Percentiles rank a stretch among this genome's conserved stretches.
Conservation (phyloP, 495 filamentous ascomycete species). For the Penicillium ucsense region DNA sequence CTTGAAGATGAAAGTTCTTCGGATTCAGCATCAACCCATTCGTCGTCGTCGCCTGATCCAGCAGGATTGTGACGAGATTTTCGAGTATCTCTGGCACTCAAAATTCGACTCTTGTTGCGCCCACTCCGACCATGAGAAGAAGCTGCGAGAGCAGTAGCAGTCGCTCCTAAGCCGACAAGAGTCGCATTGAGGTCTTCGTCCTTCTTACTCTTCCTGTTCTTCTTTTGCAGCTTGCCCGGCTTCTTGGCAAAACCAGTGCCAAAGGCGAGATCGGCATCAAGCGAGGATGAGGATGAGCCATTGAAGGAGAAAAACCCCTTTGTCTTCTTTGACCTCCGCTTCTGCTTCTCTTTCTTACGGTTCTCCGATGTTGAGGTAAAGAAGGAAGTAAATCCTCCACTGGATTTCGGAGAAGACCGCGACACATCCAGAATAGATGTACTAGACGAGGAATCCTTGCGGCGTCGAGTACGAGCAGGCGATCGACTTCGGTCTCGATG, state of each 20-base stretch:
- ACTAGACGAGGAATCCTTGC: conserved; percentile 30
- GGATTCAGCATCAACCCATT: conserved; percentile 52
- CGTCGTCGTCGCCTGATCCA: conserved; percentile 37
- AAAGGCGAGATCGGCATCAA: conserved; percentile 46
- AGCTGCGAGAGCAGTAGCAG: conserved; percentile 46
- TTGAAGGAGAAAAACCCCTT: conserved; percentile 52
- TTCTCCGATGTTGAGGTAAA: conserved; percentile 43
- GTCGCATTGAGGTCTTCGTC: conserved; percentile 43
- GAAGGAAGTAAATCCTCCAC: conserved; percentile 31
- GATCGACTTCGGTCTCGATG: conserved; percentile 23
- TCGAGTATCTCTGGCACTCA: conserved; percentile 31
- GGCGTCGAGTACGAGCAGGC: conserved; percentile 18
- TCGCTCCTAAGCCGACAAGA: conserved; percentile 45
- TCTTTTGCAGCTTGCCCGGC: conserved; percentile 23
- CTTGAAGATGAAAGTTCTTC: conserved; percentile 39
- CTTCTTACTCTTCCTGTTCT: conserved; percentile 27
- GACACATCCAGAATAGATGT: conserved; percentile 26
- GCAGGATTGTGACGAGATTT: conserved; percentile 23
- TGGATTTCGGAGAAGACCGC: conserved; percentile 18
- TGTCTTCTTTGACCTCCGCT: conserved; percentile 25
- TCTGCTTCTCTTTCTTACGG: conserved; percentile 22
- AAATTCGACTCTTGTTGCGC: conserved; percentile 29
- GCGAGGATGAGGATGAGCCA: conserved; percentile 50
- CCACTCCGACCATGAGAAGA: conserved; percentile 18
- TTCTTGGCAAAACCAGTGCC: conserved; percentile 27